Conservation (phyloP, 1,284 basidiomycete genomes). For the Leccinum insigne region DNA sequence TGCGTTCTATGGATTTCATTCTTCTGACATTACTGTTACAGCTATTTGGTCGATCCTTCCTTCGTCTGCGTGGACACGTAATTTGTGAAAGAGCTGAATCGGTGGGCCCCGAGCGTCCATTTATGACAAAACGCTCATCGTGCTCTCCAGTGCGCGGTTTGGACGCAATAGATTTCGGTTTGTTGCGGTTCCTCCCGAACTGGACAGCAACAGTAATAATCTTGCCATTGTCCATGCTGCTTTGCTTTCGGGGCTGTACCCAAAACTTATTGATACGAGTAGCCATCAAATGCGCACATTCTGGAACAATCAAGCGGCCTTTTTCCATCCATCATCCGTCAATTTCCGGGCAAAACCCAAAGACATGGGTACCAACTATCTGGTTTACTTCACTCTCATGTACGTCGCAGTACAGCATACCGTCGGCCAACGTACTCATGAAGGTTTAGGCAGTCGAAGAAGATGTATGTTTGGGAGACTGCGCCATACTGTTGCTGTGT, state of each 20-base stretch:
- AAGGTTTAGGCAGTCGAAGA: constrained; percentile 79
- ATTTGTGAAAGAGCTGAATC: constrained; percentile 71
- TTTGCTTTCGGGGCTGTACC: constrained; percentile 87
- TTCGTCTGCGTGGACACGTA: constrained; percentile 76
- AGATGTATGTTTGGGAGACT: constrained; percentile 97
- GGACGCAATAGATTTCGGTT: constrained; percentile 76
- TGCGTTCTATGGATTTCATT: not conserved
- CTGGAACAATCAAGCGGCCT: constrained; percentile 81
- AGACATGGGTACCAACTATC: constrained; percentile 75
- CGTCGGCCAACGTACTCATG: constrained; percentile 9
- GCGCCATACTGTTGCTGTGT: constrained; percentile 83
- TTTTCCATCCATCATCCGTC: constrained; percentile 93
- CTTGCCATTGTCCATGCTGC: constrained; percentile 77
- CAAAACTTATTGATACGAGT: constrained; percentile 49
- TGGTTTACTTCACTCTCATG: constrained; percentile 93
- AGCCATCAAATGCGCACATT: constrained; percentile 69
- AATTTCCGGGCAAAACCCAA: constrained; percentile 73
- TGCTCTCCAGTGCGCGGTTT: constrained; percentile 65
- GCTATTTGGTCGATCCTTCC: constrained; percentile 84
- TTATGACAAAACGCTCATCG: constrained; percentile 6
- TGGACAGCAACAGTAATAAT: constrained; percentile 72
- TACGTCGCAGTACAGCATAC: constrained; percentile 36
- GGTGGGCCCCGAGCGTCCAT: constrained; percentile 40
- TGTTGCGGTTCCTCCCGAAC: constrained; percentile 70
- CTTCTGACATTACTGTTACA: constrained; percentile 29